Evolutionary conservation across 371 early-diverging fungal genomes (phyloP).

Genomic region (Saksenaea oblongispora): DNA sequence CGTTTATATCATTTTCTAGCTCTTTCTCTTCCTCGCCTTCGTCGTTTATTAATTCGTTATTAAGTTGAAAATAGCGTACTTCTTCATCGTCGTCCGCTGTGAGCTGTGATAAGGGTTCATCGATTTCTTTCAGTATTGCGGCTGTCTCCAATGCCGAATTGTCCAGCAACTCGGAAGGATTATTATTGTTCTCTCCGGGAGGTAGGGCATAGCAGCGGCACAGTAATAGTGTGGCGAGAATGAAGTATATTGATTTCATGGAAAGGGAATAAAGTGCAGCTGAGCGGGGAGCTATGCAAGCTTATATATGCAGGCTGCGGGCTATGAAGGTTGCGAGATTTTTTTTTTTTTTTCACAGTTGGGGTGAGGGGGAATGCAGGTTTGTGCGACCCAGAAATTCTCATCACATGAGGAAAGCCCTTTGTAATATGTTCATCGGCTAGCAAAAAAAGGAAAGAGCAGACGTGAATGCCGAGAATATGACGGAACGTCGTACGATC

Average conservation of each 20-base stretch:
- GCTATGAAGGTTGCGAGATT: neutral
- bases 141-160: neutral
- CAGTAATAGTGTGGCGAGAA: neutral
- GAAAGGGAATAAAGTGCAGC: neutral
- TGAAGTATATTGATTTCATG: neutral
- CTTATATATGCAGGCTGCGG: neutral
- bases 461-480: neutral
- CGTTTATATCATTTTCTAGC: neutral
- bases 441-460: neutral
- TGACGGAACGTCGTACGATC: neutral
- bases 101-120: neutral
- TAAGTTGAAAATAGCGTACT: neutral
- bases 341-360: neutral
- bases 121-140: neutral
- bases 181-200: neutral
- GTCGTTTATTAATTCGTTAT: neutral
- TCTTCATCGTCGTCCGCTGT: neutral
- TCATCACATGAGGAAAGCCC: constrained; percentile 1
- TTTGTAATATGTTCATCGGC: neutral
- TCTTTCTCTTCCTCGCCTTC: neutral
- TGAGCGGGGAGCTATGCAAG: neutral
- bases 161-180: neutral
- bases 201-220: neutral
- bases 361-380: neutral
- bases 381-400: neutral